Base-by-base conservation (phyloP, 2,329 filamentous ascomycete species). In the Fusarium graminum region DNA sequence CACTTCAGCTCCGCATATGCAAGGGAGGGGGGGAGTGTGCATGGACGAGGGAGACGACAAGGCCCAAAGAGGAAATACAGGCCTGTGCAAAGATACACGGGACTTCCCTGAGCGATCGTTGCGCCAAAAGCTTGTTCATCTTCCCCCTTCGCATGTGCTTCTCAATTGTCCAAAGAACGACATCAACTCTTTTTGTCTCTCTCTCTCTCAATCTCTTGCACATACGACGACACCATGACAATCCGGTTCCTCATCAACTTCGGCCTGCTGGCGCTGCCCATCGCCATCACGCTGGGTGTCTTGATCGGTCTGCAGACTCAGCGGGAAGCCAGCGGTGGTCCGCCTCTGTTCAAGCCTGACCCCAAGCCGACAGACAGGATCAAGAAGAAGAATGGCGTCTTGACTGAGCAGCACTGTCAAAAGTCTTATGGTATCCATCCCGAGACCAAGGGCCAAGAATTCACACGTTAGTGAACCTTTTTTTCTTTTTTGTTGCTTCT, bases 291-390 rank as follows among this genome's bases (percentile, higher is more conserved):
- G 11, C 67, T 85, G 29, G 84, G 82, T 45, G 75, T 85, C 41
- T 74, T 86, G 25, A 74, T 86, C 34, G 83, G 82, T 11, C 72
- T 86, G 34, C 80, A 86, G 59, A 75, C 76, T n/a, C 74, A 79
- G 43, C 79, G 81, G 39, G 68, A 75, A 30, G 76, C 81, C 10
- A 75, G 71, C 3, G 83, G 83, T 34, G 75, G 81, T 53, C 60
- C 75, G 32, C 80, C 81, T n/a, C 73, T 84, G 28, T 85, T 84
- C 72, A 74, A 74, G 17, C 69, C 69, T 2, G 55, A 63, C 11
- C 63, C 59, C 30, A 44, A 63, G 38, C 39, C 63, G 13, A 51
- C 47, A 7, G 70, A 70, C 70, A 60, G 34, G 34, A 36, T 64
- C 17, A 60, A 59, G 42, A 53, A 51, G 30, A 74, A 77, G 30